Conservation (phyloP, 306 rosid genomes). For the Citrullus mucosospermus region DNA sequence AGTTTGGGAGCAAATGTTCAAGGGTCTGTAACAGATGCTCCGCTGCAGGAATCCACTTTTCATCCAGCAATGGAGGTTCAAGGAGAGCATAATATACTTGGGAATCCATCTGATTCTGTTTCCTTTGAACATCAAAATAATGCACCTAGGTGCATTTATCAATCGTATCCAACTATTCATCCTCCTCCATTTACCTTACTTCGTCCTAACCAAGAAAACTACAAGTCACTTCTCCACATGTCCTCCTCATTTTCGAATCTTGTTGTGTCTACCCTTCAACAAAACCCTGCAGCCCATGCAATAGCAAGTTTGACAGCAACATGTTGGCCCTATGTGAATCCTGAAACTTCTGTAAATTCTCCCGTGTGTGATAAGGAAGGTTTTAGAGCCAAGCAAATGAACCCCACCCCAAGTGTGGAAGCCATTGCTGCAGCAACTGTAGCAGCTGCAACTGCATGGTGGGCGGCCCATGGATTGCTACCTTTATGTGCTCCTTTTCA, state of each 20-base stretch:
- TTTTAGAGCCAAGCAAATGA: conserved; percentile 40
- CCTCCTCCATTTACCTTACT: conserved; percentile 49
- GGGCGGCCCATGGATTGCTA: conserved; percentile 88
- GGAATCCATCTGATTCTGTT: conserved; percentile 42
- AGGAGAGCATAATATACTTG: conserved; percentile 28
- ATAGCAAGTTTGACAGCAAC: conserved; percentile 78
- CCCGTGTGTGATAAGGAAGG: conserved; percentile 35
- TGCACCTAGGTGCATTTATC: conserved; percentile 38
- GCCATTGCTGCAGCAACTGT: conserved; percentile 82
- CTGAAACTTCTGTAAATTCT: conserved; percentile 39
- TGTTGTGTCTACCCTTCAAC: conserved; percentile 60
- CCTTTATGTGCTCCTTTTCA: conserved; percentile 75
- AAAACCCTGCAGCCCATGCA: conserved; percentile 89
- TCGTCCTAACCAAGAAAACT: conserved; percentile 34
- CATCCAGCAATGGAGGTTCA: conserved; percentile 42
- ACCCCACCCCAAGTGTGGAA: conserved; percentile 54
- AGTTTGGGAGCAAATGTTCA: conserved; percentile 38
- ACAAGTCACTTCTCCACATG: conserved; percentile 48
- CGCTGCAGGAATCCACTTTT: conserved; percentile 39
- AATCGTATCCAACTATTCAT: conserved; percentile 39
- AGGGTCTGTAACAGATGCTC: conserved; percentile 34
- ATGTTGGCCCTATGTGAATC: conserved; percentile 61
- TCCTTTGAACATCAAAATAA: conserved; percentile 43
- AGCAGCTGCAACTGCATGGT: conserved; percentile 97
- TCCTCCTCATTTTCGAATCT: conserved; percentile 71